Base-by-base conservation (phyloP, 768 basidiomycete species). In the Suillus subluteus region DNA sequence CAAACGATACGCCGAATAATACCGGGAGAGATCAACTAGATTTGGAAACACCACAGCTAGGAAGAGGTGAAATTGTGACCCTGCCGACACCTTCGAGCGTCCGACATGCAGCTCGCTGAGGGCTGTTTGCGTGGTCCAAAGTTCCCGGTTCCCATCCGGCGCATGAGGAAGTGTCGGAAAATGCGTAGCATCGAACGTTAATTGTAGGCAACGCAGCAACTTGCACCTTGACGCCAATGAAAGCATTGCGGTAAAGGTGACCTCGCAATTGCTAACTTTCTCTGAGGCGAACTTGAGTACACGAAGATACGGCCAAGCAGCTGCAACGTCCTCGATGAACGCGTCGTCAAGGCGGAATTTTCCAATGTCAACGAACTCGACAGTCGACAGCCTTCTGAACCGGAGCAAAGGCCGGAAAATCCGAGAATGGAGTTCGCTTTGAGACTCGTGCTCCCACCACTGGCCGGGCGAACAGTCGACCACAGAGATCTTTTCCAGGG, bases 371-470 rank as follows among this genome's bases (percentile, higher is more conserved):
- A 13, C 8, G 18, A 59, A 58, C 9, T n/a, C 12, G n/a, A 63
- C 52, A 63, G 3, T 61, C 18, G 32, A 18, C 13, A 63, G 55
- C 16, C 35, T 32, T 35, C 23, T 12, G 21, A 63, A 63, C 23
- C 4, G 4, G 55, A 63, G 62, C 37, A 59, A 59, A 46, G 62
- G 52, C 16, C 52, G 54, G 30, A 63, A 63, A 35, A 58, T 23
- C 12, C 9, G 4, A 7, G 38, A 59, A 40, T 38, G 23, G 16
- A 59, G 38, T 37, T 5, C 35, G 12, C 7, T 13, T 21, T n/a
- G 6, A 9, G 37, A 13, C 2, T 37, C 21, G 7, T 7, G 12
- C 1, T 58, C 6, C n/a, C 6, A 6, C 23, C n/a, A 12, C 8
- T 4, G 9, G 21, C 21, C 4, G 9, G 4, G 15, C 50, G 16